Percentiles rank a stretch among this genome's conserved stretches.
Evolutionary conservation across 768 basidiomycete species (phyloP).

Genomic region (Tulasnella sp.): DNA sequence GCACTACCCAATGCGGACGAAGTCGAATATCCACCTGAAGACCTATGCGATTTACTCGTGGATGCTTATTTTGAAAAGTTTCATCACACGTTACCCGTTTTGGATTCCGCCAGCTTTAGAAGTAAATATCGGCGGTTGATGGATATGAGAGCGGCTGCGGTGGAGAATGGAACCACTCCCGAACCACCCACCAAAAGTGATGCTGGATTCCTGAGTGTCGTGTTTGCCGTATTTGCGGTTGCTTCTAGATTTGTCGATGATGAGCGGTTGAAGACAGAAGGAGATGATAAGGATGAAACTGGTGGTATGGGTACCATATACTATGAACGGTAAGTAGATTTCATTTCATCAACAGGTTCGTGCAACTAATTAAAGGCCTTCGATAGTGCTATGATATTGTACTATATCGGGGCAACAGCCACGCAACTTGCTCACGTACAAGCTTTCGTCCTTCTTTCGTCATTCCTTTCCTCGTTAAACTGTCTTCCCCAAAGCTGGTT

Average conservation of each 20-base stretch:
- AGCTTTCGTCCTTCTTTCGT: slow-evolving; percentile 73
- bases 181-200: slow-evolving; percentile 26
- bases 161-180: background rate
- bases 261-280: slow-evolving; percentile 35
- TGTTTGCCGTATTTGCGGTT: slow-evolving; percentile 87
- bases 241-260: slow-evolving; percentile 70
- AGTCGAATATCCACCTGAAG: slow-evolving; percentile 74
- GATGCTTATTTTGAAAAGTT: slow-evolving; percentile 77
- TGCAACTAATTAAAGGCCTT: slow-evolving; percentile 22
- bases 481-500: slow-evolving; percentile 93
- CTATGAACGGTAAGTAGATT: slow-evolving; percentile 58
- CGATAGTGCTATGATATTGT: slow-evolving; percentile 68
- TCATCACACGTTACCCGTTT: slow-evolving; percentile 77
- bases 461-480: slow-evolving; percentile 84
- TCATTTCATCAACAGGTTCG: slow-evolving; percentile 23
- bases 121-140: slow-evolving; percentile 57
- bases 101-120: slow-evolving; percentile 78
- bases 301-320: slow-evolving; percentile 84
- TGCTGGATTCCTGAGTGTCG: slow-evolving; percentile 62
- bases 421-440: slow-evolving; percentile 81
- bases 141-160: slow-evolving; percentile 36
- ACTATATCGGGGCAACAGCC: slow-evolving; percentile 82
- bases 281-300: slow-evolving; percentile 47
- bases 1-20: slow-evolving; percentile 74
- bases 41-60: slow-evolving; percentile 77